Evolutionary conservation across 2,329 filamentous ascomycete species (phyloP).

Genomic region (Hawksworthiomyces lignivorus): DNA sequence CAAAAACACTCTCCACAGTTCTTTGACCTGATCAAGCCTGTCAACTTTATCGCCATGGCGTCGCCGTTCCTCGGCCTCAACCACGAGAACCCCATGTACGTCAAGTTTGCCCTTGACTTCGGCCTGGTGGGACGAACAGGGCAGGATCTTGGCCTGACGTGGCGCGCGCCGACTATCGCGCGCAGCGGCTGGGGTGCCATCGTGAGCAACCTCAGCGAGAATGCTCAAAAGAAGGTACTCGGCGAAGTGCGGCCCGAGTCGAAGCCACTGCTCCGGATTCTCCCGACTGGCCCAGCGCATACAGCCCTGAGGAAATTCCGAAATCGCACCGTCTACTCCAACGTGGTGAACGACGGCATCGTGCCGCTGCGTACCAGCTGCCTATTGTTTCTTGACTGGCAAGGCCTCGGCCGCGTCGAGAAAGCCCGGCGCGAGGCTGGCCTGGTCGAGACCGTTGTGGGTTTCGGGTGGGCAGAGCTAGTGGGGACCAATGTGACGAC

Average conservation of each 20-base stretch:
- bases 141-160: conserved; percentile 88
- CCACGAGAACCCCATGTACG: conserved; percentile 95
- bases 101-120: conserved; percentile 94
- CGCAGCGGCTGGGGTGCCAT: conserved; percentile 83
- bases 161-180: conserved; percentile 80
- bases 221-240: conserved; percentile 48
- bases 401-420: conserved; percentile 84
- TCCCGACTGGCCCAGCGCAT: conserved; percentile 88
- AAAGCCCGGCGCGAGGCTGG: conserved; percentile 91
- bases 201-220: conserved; percentile 71
- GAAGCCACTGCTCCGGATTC: conserved; percentile 79
- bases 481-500: conserved; percentile 58
- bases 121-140: conserved; percentile 93
- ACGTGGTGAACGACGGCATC: conserved; percentile 96
- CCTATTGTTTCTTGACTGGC: conserved; percentile 94
- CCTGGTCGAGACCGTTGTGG: conserved; percentile 83
- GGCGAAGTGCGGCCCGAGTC: conserved; percentile 64
- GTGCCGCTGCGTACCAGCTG: conserved; percentile 93
- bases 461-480: conserved; percentile 90
- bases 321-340: conserved; percentile 89
- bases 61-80: conserved; percentile 85
- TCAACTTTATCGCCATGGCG: conserved; percentile 86
- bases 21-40: conserved; percentile 74
- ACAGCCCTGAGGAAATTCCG: conserved; percentile 79
- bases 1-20: conserved; percentile 91